Conservation (phyloP, 2,329 filamentous ascomycete genomes). For the Hymenoscyphus albidus region DNA sequence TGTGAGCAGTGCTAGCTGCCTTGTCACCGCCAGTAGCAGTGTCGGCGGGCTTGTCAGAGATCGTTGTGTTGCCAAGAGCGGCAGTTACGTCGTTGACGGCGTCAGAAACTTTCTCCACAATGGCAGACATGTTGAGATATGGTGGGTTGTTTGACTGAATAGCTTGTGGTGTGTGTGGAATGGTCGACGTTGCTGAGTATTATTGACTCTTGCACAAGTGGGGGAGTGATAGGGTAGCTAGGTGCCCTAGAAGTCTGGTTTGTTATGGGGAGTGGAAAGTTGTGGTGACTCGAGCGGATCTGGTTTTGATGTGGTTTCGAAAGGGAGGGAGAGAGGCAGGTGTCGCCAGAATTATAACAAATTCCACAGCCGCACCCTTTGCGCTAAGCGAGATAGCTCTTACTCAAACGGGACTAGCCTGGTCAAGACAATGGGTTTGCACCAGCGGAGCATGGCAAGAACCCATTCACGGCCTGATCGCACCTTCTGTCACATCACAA, state of each 20-base stretch:
- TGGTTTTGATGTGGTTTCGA: slow-evolving; percentile 25
- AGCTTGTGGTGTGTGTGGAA: slow-evolving; percentile 46
- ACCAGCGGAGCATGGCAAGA: not conserved
- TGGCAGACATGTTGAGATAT: slow-evolving; percentile 73
- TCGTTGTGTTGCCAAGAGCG: slow-evolving; percentile 62
- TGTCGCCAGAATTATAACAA: slow-evolving; percentile 17
- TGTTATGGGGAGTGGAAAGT: slow-evolving; percentile 26
- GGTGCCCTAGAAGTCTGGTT: slow-evolving; percentile 68
- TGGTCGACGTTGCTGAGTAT: slow-evolving; percentile 41
- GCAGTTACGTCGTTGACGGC: slow-evolving; percentile 71
- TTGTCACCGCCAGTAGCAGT: slow-evolving; percentile 58
- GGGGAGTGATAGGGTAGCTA: slow-evolving; percentile 76
- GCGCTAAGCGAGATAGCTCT: slow-evolving; percentile 10
- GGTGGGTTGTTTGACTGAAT: slow-evolving; percentile 43
- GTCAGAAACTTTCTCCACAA: slow-evolving; percentile 65
- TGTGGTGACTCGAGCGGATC: slow-evolving; percentile 32
- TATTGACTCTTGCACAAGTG: slow-evolving; percentile 68
- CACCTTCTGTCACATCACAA: not conserved
- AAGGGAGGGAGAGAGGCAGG: slow-evolving; percentile 9
- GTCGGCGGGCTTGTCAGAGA: slow-evolving; percentile 51
- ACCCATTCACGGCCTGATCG: not conserved
- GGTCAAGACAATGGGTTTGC: not conserved
- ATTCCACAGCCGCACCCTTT: slow-evolving; percentile 15
- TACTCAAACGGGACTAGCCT: slow-evolving; percentile 1
- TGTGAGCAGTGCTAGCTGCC: slow-evolving; percentile 51